Conservation (phyloP, 139 green algal genomes). For the Zygnema cylindricum region DNA sequence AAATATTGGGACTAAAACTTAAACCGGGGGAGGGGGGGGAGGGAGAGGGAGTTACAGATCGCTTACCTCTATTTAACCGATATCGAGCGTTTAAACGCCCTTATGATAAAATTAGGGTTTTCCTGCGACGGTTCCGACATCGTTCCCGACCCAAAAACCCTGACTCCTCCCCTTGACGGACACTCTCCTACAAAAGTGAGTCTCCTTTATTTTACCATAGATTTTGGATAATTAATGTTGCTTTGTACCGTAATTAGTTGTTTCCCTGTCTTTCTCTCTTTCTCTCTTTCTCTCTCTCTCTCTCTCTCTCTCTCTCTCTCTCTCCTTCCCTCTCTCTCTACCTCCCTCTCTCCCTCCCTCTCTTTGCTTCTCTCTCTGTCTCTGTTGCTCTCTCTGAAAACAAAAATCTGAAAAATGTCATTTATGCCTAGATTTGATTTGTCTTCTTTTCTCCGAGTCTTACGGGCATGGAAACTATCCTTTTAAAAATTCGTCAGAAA, state of each 20-base stretch:
- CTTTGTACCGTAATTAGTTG: background rate
- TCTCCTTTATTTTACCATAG: background rate
- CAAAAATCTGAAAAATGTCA: no score
- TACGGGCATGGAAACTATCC: no score
- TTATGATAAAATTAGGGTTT: slow-evolving; percentile 67
- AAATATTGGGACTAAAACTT: no score
- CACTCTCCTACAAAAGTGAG: background rate
- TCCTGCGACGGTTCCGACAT: background rate
- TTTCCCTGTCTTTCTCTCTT: background rate
- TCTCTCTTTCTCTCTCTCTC: background rate
- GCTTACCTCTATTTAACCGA: slow-evolving; percentile 69
- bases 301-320: background rate
- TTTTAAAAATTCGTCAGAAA: no score
- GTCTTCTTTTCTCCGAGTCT: no score
- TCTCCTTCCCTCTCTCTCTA: background rate
- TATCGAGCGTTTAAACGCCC: slow-evolving; percentile 51
- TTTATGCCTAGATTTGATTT: no score
- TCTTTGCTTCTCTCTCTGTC: no score
- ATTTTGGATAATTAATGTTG: background rate
- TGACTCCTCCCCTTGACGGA: background rate
- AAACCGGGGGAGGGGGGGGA: no score
- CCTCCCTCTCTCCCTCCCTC: no score
- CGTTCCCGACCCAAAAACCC: background rate
- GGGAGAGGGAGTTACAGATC: no score
- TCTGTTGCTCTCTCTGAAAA: no score